Base-by-base conservation (phyloP, 2,329 filamentous ascomycete species). In the Apiospora saccharicola region DNA sequence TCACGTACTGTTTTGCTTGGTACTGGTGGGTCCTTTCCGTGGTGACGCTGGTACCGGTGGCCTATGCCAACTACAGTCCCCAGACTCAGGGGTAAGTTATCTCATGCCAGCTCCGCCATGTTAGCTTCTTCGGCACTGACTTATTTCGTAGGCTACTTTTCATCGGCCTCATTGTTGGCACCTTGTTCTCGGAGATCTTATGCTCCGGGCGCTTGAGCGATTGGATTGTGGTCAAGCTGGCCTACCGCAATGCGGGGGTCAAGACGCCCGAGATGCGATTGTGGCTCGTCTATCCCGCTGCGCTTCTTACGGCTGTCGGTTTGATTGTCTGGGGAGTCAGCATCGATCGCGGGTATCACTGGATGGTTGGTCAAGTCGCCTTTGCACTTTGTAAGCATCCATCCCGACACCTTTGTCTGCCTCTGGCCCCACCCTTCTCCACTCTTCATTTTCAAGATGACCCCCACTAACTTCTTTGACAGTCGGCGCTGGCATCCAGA, bases 1-100 rank as follows among this genome's bases (percentile, higher is more conserved):
- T 86, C 12, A 82, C 83, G 12, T 90, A 87, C 78, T 86, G 83
- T 74, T 89, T 88, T 74, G 77, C 82, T 3, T 88, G 87, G 85
- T 90, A 90, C 76, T 90, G 87, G 87, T 90, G 87, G 87, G 81
- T 88, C 6, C 74, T 88, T 14, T 85, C 84, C 0, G 82, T 89
- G 26, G 85, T 89, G 71, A 88, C 87, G 3, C 83, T 88, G 80
- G 80, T 88, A 4, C 87, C 88, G 0, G 82, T 84, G 2, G 88
- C 88, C 34, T 90, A 90, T 73, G 77, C 77, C n/a, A 74, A 80
- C n/a, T 86, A 87, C 73, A 78, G 79, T 0, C 83, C 87, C 1
- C 80, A 88, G 67, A 85, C 85, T 43, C 88, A 89, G 74, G 87
- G 87, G 75, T 78, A 74, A 74, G 76, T 70, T 49, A 22, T 22